These are phyloP conservation scores for Podaxis rugospora DNA, from an alignment of 768 basidiomycete genomes.

Conservation along the genomic window DNA sequence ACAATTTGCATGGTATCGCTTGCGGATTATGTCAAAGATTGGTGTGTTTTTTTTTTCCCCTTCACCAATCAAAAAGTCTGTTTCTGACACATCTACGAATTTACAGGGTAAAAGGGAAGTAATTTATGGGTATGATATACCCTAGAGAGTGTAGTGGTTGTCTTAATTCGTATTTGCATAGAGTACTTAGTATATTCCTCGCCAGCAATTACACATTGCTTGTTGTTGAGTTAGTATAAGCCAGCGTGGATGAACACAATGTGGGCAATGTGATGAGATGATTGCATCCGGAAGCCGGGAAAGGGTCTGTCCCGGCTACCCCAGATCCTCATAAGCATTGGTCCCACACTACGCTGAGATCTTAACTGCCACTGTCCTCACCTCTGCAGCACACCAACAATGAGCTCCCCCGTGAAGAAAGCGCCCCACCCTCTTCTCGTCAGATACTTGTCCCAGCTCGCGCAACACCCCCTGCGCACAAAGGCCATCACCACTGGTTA, in stretches of 20 bases:
- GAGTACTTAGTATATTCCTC: slow-evolving; percentile 18
- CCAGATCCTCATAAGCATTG: slow-evolving; percentile 4
- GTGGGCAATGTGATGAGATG: not conserved
- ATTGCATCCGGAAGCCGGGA: slow-evolving; percentile 12
- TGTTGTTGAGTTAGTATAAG: not conserved
- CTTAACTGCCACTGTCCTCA: slow-evolving; percentile 3
- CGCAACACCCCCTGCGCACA: slow-evolving; percentile 68
- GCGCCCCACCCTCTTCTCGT: slow-evolving; percentile 47
- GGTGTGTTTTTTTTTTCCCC: slow-evolving; percentile 37
- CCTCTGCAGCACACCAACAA: slow-evolving; percentile 19
- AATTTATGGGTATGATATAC: not conserved
- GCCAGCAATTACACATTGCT: not conserved
- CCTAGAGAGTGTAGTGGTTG: slow-evolving; percentile 11
- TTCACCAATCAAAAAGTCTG: not conserved
- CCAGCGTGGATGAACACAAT: not conserved
- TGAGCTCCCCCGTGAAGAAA: slow-evolving; percentile 32
- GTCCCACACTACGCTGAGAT: not conserved
- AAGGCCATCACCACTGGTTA: slow-evolving; percentile 74
- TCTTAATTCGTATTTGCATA: slow-evolving; percentile 23
- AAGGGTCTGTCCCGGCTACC: not conserved
- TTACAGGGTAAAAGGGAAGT: slow-evolving; percentile 18
- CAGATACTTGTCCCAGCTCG: slow-evolving; percentile 68
- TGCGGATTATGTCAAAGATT: slow-evolving; percentile 91
- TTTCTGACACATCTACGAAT: not conserved
- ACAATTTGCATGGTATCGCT: slow-evolving; percentile 99